These are phyloP conservation scores for Tuber umbilicatum DNA, from an alignment of 495 filamentous ascomycete genomes.

Conservation along the genomic window DNA sequence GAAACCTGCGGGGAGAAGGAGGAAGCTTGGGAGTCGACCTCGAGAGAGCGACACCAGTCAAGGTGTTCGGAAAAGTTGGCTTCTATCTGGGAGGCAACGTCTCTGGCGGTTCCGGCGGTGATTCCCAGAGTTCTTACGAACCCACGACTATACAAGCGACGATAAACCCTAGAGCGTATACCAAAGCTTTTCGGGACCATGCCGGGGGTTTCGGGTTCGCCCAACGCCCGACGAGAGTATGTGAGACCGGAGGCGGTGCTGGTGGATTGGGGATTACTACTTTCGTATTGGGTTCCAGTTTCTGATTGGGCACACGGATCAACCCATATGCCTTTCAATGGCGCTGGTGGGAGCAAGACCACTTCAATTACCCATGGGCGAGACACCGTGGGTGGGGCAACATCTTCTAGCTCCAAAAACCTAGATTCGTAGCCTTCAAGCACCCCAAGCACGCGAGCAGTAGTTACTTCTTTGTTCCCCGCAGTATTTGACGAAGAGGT, in stretches of 20 bases:
- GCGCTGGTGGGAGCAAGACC: slow-evolving; percentile 33
- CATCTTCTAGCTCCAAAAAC: slow-evolving; percentile 18
- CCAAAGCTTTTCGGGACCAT: slow-evolving; percentile 25
- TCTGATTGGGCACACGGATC: slow-evolving; percentile 4
- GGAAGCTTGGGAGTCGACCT: not conserved
- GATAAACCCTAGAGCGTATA: slow-evolving; percentile 40
- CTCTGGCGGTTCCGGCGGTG: slow-evolving; percentile 53
- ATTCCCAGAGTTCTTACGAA: slow-evolving; percentile 56
- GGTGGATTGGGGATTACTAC: slow-evolving; percentile 33
- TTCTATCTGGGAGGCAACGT: slow-evolving; percentile 56
- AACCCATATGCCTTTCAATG: slow-evolving; percentile 28
- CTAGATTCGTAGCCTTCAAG: slow-evolving; percentile 21
- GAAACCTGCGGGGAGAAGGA: not conserved
- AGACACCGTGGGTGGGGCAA: slow-evolving; percentile 13
- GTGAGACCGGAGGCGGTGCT: slow-evolving; percentile 20
- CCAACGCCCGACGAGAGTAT: not conserved
- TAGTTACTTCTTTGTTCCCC: not conserved
- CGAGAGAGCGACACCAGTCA: slow-evolving; percentile 36
- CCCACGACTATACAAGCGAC: slow-evolving; percentile 59
- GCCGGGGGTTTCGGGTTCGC: not conserved
- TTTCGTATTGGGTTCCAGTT: slow-evolving; percentile 30
- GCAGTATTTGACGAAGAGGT: not conserved
- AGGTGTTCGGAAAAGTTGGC: slow-evolving; percentile 53
- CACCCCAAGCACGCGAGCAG: slow-evolving; percentile 11
- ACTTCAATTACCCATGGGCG: slow-evolving; percentile 30